Evolutionary conservation across 2,329 filamentous ascomycete species (phyloP).

Genomic region (Curvularia sp.): DNA sequence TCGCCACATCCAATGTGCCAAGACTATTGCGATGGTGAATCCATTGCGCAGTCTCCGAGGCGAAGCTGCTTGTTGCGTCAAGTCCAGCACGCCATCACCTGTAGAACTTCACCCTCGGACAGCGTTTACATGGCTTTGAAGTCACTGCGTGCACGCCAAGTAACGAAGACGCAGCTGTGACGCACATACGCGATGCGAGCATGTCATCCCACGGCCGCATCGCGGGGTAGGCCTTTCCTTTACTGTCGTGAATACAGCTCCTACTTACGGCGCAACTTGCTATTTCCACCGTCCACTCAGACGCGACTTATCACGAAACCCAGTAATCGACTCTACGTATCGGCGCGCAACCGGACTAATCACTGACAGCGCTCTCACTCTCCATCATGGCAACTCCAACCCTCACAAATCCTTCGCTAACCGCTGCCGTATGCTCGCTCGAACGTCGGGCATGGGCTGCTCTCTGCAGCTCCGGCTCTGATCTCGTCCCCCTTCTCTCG

Average conservation of each 20-base stretch:
- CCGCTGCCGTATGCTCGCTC: slow-evolving; percentile 37
- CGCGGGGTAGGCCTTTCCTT: slow-evolving; percentile 16
- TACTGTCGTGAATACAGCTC: slow-evolving; percentile 5
- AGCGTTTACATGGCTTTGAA: neutral
- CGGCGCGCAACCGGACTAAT: neutral
- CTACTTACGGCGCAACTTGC: neutral
- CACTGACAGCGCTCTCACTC: neutral
- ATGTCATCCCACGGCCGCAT: slow-evolving; percentile 22
- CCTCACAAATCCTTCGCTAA: slow-evolving; percentile 35
- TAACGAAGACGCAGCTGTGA: neutral
- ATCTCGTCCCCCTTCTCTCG: slow-evolving; percentile 43
- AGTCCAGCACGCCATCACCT: neutral
- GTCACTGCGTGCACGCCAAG: neutral
- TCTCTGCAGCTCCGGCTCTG: slow-evolving; percentile 43
- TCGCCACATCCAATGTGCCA: neutral
- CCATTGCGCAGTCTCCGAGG: neutral
- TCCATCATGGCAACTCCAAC: slow-evolving; percentile 20
- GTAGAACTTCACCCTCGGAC: neutral
- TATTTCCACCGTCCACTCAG: neutral
- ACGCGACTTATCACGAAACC: neutral
- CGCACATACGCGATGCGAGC: neutral
- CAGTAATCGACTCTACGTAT: neutral
- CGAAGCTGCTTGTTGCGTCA: neutral
- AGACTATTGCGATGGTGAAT: neutral
- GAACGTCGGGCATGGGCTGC: slow-evolving; percentile 49